Evolutionary conservation across 139 green algal species (phyloP).

Genomic region (Coelastrella sp.): DNA sequence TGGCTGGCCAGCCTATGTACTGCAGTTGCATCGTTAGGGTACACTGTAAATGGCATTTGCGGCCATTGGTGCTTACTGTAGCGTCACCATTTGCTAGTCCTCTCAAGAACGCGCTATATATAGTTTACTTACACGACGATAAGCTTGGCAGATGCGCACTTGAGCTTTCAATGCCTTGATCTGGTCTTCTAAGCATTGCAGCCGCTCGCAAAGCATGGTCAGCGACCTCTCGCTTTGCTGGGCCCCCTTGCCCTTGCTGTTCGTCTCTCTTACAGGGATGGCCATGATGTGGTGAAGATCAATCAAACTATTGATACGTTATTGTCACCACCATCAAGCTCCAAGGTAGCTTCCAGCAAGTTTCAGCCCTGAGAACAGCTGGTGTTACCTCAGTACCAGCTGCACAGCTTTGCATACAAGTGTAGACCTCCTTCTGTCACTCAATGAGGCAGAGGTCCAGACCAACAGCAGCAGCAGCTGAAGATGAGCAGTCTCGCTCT

Average conservation of each 20-base stretch:
- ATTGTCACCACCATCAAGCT: background rate
- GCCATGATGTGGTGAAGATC: too few relatives aligned
- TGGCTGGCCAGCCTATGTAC: background rate
- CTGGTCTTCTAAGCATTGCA: background rate
- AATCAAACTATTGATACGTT: too few relatives aligned
- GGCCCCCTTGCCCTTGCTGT: too few relatives aligned
- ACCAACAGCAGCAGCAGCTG: background rate
- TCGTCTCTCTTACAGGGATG: too few relatives aligned
- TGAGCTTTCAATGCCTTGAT: too few relatives aligned
- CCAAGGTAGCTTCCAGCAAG: background rate
- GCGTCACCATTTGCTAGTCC: background rate
- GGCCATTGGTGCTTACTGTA: background rate
- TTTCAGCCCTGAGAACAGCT: background rate
- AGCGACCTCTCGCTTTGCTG: background rate
- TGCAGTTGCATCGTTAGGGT: background rate
- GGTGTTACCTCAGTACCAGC: background rate
- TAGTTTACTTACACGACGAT: background rate
- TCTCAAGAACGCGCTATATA: background rate
- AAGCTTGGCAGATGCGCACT: too few relatives aligned
- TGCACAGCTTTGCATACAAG: background rate
- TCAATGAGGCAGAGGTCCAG: background rate
- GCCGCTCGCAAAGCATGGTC: background rate
- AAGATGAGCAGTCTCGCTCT: background rate
- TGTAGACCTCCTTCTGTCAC: background rate
- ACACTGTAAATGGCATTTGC: background rate